Base-by-base conservation (phyloP, 768 basidiomycete species). In the Epithele typhae region DNA sequence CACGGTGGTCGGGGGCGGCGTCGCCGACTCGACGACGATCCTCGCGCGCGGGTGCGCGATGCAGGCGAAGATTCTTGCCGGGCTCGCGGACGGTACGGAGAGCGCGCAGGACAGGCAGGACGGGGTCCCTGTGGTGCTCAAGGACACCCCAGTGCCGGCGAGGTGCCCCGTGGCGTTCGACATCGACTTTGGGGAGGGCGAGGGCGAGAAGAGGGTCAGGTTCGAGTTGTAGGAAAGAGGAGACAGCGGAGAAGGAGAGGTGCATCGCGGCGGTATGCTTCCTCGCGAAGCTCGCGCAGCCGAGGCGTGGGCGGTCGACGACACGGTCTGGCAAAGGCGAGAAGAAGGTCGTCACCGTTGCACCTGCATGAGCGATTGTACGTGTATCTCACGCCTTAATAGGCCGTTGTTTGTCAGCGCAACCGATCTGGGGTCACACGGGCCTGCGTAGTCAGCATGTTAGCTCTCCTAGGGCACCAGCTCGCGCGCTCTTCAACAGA, bases 191-290 rank as follows among this genome's bases (percentile, higher is more conserved):
- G 64, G 62, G 9, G 63, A 57, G 21, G 71, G 63, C 43, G 64
- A 56, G 34, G 68, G 59, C 3, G 56, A 49, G 43, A 76, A 72
- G 57, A 68, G 67, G 55, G 68, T 87, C 35, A 81, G 76, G 11
- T 74, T 84, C 43, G 89, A 92, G 63, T 66, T 91, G 22, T 88
- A 86, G 85, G 87, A 85, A 84, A 63, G 76, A 82, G 60, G 77
- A 77, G 60, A 76, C 70, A 9, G 55, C 81, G 34, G 70, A 67
- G 42, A 87, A 86, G 64, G 75, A 78, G 49, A 64, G 59, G 0
- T 65, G 75, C 43, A 56, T 90, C 22, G 60, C 63, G 17, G 56
- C 68, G 23, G 43, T 75, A 40, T 50, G 49, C 8, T 49, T 76
- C 37, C 55, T 58, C 19, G 63, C 68, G 17, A 53, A 60, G 17